Evolutionary conservation across 148 eudicot species (phyloP), one percentile per base, ranked within the genome.

Genomic region (Rhododendron griersonianum): DNA sequence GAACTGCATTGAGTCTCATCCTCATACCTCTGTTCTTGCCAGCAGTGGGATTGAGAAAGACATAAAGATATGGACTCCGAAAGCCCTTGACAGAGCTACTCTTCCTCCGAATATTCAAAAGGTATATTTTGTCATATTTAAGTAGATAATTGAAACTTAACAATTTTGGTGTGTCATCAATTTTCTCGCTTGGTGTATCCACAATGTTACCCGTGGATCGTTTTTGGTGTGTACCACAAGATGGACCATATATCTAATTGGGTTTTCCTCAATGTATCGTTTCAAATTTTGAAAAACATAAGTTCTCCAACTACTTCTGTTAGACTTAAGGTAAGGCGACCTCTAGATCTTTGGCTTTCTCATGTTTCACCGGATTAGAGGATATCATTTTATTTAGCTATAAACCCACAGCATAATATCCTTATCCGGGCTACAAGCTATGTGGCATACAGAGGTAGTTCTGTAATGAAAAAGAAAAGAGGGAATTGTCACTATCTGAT

Each of bases 21-120:
- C 99, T 74, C 93, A 94, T 88, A 88, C 88, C 37, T 61, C 94
- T 13, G 90, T 91, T 91, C 93, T 96, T 84, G 99, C 98, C 44
- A 95, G 98, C 90, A 92, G 98, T 65, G 98, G 99, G 78, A 90
- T 96, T 61, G 98, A 96, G 84, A 85, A 80, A 86, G 94, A 94
- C 90, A 92, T 96, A 85, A 96, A 96, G 75, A 89, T 96, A 73
- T 96, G 99, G 99, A 93, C 91, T 84, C 98, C 99, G 55, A 92
- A 86, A 85, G 94, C 99, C 65, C 84, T 80, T 85, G 92, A 93
- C 33, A 93, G 82, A 86, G 97, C 97, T 81, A 88, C 87, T 90
- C 90, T 93, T 86, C 99, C 98, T 21, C 82, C 91, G 51, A 91
- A 94, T 75, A 88, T 96, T 83, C 89, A 91, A 21, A 91, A 93